phyloP scores from a whole-genome alignment of 306 rosid species.

The Prosopis cineraria region DNA sequence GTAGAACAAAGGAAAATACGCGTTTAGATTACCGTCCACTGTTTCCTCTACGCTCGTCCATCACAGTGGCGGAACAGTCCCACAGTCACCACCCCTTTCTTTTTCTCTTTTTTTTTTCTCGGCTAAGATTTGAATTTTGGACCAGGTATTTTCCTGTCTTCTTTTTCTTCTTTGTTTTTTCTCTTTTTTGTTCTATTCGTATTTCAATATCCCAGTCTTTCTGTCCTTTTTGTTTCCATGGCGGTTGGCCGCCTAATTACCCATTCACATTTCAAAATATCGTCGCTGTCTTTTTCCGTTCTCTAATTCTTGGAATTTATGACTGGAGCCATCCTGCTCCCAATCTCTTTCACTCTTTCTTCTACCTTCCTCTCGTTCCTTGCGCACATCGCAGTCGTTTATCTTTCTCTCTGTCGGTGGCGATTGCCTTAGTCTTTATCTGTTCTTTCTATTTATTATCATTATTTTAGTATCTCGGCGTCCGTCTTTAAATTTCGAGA shows the following conservation, averaged over 20 bases:
- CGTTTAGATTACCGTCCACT: too few relatives aligned
- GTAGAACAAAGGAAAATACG: too few relatives aligned
- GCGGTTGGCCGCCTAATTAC: not conserved
- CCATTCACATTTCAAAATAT: not conserved
- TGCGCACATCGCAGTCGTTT: not conserved
- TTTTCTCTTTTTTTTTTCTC: too few relatives aligned
- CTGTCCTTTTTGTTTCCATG: not conserved
- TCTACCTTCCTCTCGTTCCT: not conserved
- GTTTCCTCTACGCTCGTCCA: too few relatives aligned
- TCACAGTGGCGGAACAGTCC: too few relatives aligned
- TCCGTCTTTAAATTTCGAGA: too few relatives aligned
- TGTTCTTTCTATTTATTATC: not conserved
- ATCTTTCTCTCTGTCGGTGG: not conserved
- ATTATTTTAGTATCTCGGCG: not conserved
- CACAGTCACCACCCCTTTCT: too few relatives aligned
- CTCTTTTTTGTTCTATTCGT: not conserved
- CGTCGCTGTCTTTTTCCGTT: not conserved
- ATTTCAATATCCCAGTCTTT: constrained; percentile 17
- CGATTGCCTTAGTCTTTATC: not conserved
- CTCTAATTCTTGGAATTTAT: not conserved
- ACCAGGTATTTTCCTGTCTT: constrained; percentile 15
- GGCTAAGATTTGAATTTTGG: too few relatives aligned
- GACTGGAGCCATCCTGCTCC: constrained; percentile 13
- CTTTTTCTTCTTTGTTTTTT: not conserved
- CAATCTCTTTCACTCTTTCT: too few relatives aligned